Base-by-base conservation (phyloP, 108 stramenopile genomes). In the Discostella stelligeroides region DNA sequence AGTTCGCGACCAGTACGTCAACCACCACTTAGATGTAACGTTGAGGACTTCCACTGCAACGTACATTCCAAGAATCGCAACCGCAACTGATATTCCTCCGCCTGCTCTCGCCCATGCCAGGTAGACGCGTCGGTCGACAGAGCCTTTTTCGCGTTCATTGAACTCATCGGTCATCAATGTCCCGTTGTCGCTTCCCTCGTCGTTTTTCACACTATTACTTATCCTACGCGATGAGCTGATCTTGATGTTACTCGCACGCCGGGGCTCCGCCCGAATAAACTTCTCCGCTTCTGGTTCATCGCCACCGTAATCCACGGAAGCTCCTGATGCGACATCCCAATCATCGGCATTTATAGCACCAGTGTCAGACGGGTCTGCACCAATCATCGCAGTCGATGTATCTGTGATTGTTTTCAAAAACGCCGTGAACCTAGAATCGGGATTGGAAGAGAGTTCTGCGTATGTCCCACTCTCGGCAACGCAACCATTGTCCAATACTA, bases 391-490 rank as follows among this genome's bases (percentile, higher is more conserved):
- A 27, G 74, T 72, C 7, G 64, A 66, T 12, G 85, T 86, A 41
- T 88, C 88, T 12, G 83, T 63, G 29, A 92, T 62, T 21, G 84
- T 84, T 39, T 79, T 67, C 50, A 94, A 58, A 48, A 80, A 89
- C 39, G 71, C 51, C 0, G 85, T 63, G 46, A 94, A 94, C 23
- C 76, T 23, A n/a, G 86, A 85, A 23, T 72, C 63, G 28, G 56
- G 66, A 23, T 81, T 72, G 37, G 55, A 73, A 12, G 84, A 64
- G 9, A 98, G 82, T 46, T 89, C 88, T 7, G 45, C 12, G 49
- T 80, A 95, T 4, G 90, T 87, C 7, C 96, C 98, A 56, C 80
- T 70, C 75, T 98, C 95, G 9, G 76, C 83, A 23, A 98, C 80
- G 25, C 73, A 71, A 14, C 97, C 97, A 45, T 90, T 77, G 12